Percentiles rank a stretch among this genome's conserved stretches.
phyloP scores from a whole-genome alignment of 169 alveolate genomes.

The Blepharisma undulans region DNA sequence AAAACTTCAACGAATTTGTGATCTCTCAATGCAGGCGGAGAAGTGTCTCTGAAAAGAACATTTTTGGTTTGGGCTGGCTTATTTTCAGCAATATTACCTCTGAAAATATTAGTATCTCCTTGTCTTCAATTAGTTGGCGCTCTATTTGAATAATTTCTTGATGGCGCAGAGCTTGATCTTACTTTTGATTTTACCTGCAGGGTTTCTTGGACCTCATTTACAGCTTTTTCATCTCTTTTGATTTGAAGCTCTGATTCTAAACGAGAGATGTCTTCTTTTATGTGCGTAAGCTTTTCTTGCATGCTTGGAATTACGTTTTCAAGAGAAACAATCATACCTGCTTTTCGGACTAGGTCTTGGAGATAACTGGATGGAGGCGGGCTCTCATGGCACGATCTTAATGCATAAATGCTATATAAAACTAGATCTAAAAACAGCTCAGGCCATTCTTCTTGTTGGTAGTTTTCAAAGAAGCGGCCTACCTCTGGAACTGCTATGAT shows the following conservation, averaged over 20 bases:
- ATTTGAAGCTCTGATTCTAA: neutral
- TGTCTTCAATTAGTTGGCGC: constrained; percentile 6
- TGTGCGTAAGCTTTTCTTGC: neutral
- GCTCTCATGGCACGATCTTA: neutral
- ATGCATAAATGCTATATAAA: neutral
- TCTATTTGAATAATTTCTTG: neutral
- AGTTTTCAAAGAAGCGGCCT: neutral
- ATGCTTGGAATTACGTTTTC: neutral
- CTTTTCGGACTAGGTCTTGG: neutral
- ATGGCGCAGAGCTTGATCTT: constrained; percentile 1
- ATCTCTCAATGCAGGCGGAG: neutral
- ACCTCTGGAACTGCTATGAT: neutral
- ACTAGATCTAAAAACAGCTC: neutral
- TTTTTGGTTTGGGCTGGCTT: neutral
- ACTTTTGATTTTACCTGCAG: neutral
- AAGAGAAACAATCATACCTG: neutral
- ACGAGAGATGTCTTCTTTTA: neutral
- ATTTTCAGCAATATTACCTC: neutral
- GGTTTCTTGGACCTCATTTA: neutral
- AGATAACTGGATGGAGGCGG: neutral
- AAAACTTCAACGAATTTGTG: neutral
- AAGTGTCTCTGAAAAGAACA: neutral
- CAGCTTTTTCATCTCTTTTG: neutral
- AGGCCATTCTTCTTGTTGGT: neutral
- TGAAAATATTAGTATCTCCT: constrained; percentile 5